Evolutionary conservation across 441 rosid genomes (phyloP), one percentile per base, ranked within the genome.

Genomic region (Arabidopsis lyrata): DNA sequence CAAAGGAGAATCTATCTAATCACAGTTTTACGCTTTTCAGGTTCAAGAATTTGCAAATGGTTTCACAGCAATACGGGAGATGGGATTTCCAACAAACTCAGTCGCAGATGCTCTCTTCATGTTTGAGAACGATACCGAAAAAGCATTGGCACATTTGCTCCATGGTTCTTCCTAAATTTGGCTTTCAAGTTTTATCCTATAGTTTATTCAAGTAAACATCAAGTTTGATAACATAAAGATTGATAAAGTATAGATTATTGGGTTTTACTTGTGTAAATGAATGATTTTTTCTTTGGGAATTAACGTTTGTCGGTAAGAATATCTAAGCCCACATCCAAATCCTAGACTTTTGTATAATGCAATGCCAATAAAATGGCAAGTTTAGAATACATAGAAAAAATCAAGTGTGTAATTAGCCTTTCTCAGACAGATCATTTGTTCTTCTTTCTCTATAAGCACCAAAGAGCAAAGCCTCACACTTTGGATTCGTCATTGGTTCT

Each of bases 81-180:
- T 89, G 97, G 99, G 99, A 15, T 94, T 94, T 79, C 80, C 95
- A 2, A 80, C 96, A 1, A 88, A 74, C 74, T 81, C 77, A 15
- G 88, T 89, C 9, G 85, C 88, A 1, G 97, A 92, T 3, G 90
- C 90, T 56, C 77, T 89, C 53, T 68, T 88, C 65, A 82, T 83
- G 88, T 77, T 84, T 58, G 97, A 89, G 11, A 92, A 90, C 42
- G 90, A 92, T 64, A 83, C 87, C 5, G 92, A 92, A 36, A 89
- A 89, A 83, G 97, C 97, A 9, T 68, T 89, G 88, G 83, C 94
- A 18, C 90, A 90, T 80, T 82, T 89, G 57, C 90, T 87, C 15
- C 85, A 76, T 78, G 71, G 62, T 60, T 75, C 89, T 36, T 65
- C 92, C 13, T 86, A 77, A 89, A 52, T 61, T 61, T 2, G 27